Percentiles rank a stretch among this genome's conserved stretches.
phyloP scores from a whole-genome alignment of 2,329 filamentous ascomycete species.

The Scopulariopsis brevicaulis region DNA sequence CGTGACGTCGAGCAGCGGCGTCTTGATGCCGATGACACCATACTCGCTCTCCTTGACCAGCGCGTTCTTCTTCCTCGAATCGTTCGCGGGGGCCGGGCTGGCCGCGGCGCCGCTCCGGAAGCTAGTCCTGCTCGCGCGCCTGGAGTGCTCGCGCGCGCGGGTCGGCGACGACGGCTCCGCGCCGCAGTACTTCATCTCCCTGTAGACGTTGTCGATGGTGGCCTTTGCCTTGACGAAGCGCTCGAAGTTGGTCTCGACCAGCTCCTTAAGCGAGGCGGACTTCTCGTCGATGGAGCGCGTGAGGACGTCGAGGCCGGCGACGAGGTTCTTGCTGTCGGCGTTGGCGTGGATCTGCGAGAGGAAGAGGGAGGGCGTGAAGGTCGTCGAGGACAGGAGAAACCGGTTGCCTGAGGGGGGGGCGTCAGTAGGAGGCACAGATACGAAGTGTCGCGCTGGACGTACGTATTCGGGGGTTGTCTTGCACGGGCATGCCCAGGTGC shows the following conservation, averaged over 20 bases:
- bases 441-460: conserved; percentile 19
- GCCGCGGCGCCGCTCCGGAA: conserved; percentile 39
- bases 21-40: conserved; percentile 78
- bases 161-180: conserved; percentile 32
- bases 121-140: conserved; percentile 56
- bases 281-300: conserved; percentile 95
- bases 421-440: background rate
- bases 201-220: conserved; percentile 97
- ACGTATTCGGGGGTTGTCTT: conserved; percentile 74
- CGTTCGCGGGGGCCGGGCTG: conserved; percentile 27
- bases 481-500: conserved; percentile 64
- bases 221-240: conserved; percentile 95
- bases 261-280: conserved; percentile 86
- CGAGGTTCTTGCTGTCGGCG: conserved; percentile 70
- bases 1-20: conserved; percentile 76
- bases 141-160: conserved; percentile 39
- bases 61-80: conserved; percentile 73
- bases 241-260: conserved; percentile 97
- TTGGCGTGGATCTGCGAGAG: conserved; percentile 83
- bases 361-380: conserved; percentile 86
- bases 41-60: conserved; percentile 88
- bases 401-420: conserved; percentile 53
- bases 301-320: conserved; percentile 74
- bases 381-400: conserved; percentile 90
- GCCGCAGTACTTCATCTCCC: conserved; percentile 79